Conservation (phyloP, 2,329 filamentous ascomycete species). For the Thermothelomyces thermophilus region DNA sequence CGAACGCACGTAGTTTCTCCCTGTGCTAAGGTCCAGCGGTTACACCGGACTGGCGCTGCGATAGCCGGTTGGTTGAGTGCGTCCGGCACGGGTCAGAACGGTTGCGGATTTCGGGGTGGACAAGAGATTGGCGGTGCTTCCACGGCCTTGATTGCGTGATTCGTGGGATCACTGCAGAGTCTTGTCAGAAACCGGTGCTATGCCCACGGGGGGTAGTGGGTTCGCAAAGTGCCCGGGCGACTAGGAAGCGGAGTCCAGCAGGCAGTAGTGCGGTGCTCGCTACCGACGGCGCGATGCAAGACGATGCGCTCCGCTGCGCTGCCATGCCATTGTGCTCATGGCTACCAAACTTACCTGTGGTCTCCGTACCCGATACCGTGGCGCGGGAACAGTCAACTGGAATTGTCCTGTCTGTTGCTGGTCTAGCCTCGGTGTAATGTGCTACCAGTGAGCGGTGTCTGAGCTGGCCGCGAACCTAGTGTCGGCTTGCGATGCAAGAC, state of each 20-base stretch:
- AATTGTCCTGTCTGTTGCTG: conserved; percentile 4
- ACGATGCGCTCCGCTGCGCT: conserved; percentile 9
- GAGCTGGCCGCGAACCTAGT: conserved; percentile 24
- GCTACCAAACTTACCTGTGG: conserved; percentile 18
- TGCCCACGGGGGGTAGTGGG: conserved; percentile 10
- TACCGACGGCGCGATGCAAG: conserved; percentile 15
- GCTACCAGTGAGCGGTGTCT: conserved; percentile 21
- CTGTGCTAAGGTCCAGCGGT: conserved; percentile 23
- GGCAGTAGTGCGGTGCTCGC: conserved; percentile 7
- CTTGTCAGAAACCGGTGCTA: conserved; percentile 32
- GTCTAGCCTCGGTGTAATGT: conserved; percentile 1
- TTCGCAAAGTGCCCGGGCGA: conserved; percentile 12
- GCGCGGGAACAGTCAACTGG: conserved; percentile 6
- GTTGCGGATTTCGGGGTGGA: conserved; percentile 17
- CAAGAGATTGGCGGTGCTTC: conserved; percentile 26
- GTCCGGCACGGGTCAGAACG: conserved; percentile 22
- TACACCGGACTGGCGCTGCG: conserved; percentile 26
- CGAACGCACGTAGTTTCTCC: conserved; percentile 20
- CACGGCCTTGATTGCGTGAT: conserved; percentile 23
- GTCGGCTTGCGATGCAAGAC: conserved; percentile 24
- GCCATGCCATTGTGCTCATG: conserved; percentile 14
- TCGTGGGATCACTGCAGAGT: conserved; percentile 32
- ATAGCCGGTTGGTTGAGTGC: conserved; percentile 27
- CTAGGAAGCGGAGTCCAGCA: conserved; percentile 14
- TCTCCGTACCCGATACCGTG: conserved; percentile 11